phyloP scores from a whole-genome alignment of 73 alveolate genomes.

The Tetrahymena borealis region DNA sequence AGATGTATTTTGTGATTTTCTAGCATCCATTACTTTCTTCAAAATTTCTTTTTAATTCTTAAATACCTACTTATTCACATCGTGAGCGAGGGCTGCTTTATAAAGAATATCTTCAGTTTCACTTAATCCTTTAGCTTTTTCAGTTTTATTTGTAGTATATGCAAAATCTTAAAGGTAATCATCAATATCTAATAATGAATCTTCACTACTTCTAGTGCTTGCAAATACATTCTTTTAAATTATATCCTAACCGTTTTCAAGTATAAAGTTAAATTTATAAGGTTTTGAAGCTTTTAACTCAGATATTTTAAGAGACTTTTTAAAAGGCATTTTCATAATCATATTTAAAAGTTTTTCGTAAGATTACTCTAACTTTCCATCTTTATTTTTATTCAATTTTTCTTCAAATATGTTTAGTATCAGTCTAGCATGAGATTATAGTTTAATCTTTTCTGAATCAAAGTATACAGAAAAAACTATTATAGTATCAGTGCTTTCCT shows the following conservation, averaged over 20 bases:
- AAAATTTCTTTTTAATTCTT: not conserved
- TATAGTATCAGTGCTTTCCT: not conserved
- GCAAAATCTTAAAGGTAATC: not conserved
- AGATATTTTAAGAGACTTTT: not conserved
- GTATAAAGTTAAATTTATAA: not conserved
- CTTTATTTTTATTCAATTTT: not conserved
- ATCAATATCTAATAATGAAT: not conserved
- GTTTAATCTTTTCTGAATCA: not conserved
- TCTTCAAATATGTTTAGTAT: not conserved
- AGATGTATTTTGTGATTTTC: not conserved
- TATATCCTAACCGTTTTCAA: not conserved
- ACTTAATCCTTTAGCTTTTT: not conserved
- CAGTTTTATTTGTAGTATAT: not conserved
- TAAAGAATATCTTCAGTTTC: not conserved
- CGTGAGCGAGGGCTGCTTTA: not conserved
- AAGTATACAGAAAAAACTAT: not conserved
- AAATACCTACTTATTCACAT: not conserved
- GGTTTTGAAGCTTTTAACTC: not conserved
- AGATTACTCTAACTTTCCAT: not conserved
- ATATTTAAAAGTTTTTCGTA: not conserved
- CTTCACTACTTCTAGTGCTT: not conserved
- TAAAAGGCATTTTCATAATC: not conserved
- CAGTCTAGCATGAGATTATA: not conserved
- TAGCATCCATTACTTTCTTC: not conserved
- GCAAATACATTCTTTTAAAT: not conserved